These are phyloP conservation scores for Thuja plicata DNA, from an alignment of 83 land plant species.

Conservation along the genomic window DNA sequence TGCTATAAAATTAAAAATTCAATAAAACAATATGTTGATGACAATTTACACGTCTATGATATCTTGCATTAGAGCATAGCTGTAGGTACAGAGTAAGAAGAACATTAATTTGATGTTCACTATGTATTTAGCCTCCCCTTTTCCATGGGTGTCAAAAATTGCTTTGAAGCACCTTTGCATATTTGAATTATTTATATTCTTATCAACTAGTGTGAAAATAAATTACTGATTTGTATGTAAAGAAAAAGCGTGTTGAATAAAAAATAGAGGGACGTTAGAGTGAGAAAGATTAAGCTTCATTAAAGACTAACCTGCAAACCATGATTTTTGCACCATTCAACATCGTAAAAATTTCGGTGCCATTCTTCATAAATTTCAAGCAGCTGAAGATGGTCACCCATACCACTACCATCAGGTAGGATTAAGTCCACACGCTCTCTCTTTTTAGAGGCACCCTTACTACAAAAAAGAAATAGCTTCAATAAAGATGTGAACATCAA, in stretches of 20 bases:
- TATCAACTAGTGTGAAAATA: background rate
- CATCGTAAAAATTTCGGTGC: slow-evolving; percentile 59
- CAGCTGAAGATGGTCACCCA: slow-evolving; percentile 93
- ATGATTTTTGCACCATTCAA: slow-evolving; percentile 75
- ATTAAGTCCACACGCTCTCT: slow-evolving; percentile 45
- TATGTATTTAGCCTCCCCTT: background rate
- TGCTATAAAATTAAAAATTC: background rate
- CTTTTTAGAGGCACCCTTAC: slow-evolving; percentile 63
- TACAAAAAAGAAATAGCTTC: slow-evolving; percentile 19
- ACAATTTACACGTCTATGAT: background rate
- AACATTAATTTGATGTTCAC: background rate
- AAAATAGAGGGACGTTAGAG: background rate
- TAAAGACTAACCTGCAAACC: slow-evolving; percentile 62
- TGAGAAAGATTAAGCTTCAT: background rate
- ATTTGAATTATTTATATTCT: background rate
- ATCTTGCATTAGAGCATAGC: background rate
- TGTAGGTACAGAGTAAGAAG: background rate
- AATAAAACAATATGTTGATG: background rate
- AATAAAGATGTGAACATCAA: background rate
- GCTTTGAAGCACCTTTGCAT: background rate
- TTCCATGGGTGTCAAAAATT: background rate
- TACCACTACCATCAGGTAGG: slow-evolving; percentile 90
- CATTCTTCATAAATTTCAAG: slow-evolving; percentile 90
- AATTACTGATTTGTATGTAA: background rate
- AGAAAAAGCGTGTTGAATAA: background rate